phyloP scores from a whole-genome alignment of 2,329 filamentous ascomycete species.

The Exophiala phaeomuriformis region DNA sequence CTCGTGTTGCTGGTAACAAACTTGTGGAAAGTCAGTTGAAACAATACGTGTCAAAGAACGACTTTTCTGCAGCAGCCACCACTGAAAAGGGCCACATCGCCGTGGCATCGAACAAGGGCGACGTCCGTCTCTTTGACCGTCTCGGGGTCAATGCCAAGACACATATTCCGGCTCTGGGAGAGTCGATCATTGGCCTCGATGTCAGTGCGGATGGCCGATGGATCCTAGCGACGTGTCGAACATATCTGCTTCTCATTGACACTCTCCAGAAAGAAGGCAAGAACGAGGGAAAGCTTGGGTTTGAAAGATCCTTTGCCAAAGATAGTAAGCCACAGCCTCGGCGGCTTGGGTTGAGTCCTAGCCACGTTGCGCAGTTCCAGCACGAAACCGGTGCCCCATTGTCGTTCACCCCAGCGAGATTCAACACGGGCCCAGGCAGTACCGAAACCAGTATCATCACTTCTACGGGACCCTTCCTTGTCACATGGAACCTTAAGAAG shows the following conservation, averaged over 20 bases:
- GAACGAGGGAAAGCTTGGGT: conserved; percentile 96
- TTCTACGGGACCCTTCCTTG: conserved; percentile 89
- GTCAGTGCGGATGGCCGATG: conserved; percentile 93
- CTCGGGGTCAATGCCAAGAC: conserved; percentile 97
- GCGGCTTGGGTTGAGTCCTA: conserved; percentile 77
- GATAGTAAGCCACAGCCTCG: conserved; percentile 90
- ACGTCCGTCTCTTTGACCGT: conserved; percentile 92
- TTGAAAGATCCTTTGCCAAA: conserved; percentile 86
- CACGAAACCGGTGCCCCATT: conserved; percentile 86
- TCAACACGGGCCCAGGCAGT: conserved; percentile 77
- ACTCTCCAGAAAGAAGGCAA: conserved; percentile 85
- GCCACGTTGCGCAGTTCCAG: conserved; percentile 93
- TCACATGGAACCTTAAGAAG: conserved; percentile 94
- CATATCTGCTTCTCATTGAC: conserved; percentile 90
- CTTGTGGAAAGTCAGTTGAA: conserved; percentile 89
- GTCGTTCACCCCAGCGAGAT: conserved; percentile 82
- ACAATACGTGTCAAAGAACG: conserved; percentile 94
- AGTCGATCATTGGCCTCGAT: conserved; percentile 89
- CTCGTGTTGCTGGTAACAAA: conserved; percentile 81
- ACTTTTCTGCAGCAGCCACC: conserved; percentile 88
- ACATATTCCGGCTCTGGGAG: conserved; percentile 87
- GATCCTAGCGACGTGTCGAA: conserved; percentile 89
- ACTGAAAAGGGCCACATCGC: conserved; percentile 96
- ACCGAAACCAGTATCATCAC: conserved; percentile 93
- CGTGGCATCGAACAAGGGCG: conserved; percentile 94